phyloP scores from a whole-genome alignment of 2,329 filamentous ascomycete species.

The Eutypa lata region DNA sequence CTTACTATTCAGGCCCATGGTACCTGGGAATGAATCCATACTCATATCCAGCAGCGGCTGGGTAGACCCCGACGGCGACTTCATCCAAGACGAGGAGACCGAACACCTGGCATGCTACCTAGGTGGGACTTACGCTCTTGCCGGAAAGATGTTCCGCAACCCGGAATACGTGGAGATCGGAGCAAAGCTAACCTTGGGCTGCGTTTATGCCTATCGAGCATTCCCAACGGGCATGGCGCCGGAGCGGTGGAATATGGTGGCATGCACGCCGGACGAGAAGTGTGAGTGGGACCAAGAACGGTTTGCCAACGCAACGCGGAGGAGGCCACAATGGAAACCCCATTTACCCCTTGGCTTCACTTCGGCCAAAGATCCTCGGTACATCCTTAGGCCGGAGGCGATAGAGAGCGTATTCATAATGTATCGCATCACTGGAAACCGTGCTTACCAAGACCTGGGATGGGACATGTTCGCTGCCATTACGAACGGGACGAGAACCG shows the following conservation, averaged over 20 bases:
- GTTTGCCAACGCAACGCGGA: slow-evolving; percentile 18
- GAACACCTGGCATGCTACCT: slow-evolving; percentile 69
- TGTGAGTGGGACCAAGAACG: slow-evolving; percentile 24
- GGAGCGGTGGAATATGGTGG: slow-evolving; percentile 52
- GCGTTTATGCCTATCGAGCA: slow-evolving; percentile 58
- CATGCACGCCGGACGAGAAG: slow-evolving; percentile 33
- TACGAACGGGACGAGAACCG: slow-evolving; percentile 21
- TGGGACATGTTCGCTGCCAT: slow-evolving; percentile 30
- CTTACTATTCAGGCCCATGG: slow-evolving; percentile 67
- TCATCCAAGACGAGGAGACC: slow-evolving; percentile 27
- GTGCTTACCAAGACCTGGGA: slow-evolving; percentile 23
- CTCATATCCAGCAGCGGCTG: slow-evolving; percentile 57
- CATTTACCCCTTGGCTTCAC: slow-evolving; percentile 52
- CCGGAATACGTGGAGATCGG: slow-evolving; percentile 54
- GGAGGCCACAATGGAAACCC: slow-evolving; percentile 20
- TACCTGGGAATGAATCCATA: slow-evolving; percentile 54
- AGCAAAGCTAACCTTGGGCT: slow-evolving; percentile 58
- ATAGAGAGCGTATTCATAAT: slow-evolving; percentile 32
- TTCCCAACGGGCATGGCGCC: slow-evolving; percentile 60
- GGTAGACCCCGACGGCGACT: slow-evolving; percentile 23
- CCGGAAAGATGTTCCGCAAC: slow-evolving; percentile 56
- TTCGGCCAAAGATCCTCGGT: slow-evolving; percentile 39
- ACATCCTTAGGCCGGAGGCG: slow-evolving; percentile 30
- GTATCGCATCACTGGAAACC: slow-evolving; percentile 27
- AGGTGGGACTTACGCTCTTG: slow-evolving; percentile 68